Percentiles rank a stretch among this genome's conserved stretches.
These are phyloP conservation scores for Leptomonas seymouri DNA, from an alignment of 208 protist species.

Conservation along the genomic window DNA sequence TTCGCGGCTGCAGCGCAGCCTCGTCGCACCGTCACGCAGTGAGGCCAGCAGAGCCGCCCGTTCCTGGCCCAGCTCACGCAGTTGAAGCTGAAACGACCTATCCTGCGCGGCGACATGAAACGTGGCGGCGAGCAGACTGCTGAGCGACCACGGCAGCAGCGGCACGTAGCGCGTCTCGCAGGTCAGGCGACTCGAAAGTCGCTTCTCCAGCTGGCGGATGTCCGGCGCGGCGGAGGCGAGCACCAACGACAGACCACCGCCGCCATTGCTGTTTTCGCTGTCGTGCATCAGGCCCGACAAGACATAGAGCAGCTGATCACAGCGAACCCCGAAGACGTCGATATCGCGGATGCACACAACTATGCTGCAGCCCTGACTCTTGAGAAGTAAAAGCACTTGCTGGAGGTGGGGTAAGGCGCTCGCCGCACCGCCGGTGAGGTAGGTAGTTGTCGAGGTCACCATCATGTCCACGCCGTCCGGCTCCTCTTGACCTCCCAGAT, in stretches of 20 bases:
- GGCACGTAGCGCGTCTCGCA: constrained; percentile 79
- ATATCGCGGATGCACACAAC: constrained; percentile 76
- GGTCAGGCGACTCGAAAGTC: constrained; percentile 83
- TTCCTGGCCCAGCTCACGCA: constrained; percentile 8
- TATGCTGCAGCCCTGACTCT: constrained; percentile 61
- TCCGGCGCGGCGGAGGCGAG: constrained; percentile 73
- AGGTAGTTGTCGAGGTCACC: constrained; percentile 65
- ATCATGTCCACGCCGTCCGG: constrained; percentile 33
- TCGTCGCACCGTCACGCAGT: constrained; percentile 10
- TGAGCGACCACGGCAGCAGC: constrained; percentile 67
- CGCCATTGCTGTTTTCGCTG: constrained; percentile 40
- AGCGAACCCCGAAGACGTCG: constrained; percentile 80
- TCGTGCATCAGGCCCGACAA: constrained; percentile 89
- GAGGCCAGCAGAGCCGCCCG: constrained; percentile 10
- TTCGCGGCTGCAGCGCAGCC: constrained; percentile 6
- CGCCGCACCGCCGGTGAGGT: constrained; percentile 54
- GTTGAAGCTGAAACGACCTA: constrained; percentile 17
- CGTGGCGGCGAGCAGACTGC: constrained; percentile 50
- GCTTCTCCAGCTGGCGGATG: constrained; percentile 80
- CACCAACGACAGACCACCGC: constrained; percentile 69
- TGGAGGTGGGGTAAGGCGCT: constrained; percentile 80
- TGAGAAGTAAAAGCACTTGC: constrained; percentile 69
- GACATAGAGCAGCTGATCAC: constrained; percentile 86
- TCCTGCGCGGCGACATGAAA: constrained; percentile 43
- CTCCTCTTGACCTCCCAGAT: constrained; percentile 28